phyloP scores from a whole-genome alignment of 2,329 filamentous ascomycete species.

The Talaromyces albobiverticillius region DNA sequence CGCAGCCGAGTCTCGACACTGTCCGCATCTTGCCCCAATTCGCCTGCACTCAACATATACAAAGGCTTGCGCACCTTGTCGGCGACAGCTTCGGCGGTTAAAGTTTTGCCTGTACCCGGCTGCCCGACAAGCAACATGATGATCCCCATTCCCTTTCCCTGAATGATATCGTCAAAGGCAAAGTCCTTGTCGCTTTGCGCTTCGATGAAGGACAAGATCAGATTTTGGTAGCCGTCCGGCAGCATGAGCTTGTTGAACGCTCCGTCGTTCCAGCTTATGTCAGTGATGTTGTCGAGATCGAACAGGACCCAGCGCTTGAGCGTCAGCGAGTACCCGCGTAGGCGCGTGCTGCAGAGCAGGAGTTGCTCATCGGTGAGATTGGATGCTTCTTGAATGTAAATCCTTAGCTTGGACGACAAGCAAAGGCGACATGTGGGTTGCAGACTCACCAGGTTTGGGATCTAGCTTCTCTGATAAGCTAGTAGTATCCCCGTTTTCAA shows the following conservation, averaged over 20 bases:
- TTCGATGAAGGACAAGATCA: not conserved
- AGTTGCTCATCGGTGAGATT: no score
- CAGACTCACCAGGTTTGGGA: no score
- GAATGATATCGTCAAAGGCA: not conserved
- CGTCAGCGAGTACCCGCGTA: not conserved
- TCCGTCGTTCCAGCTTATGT: not conserved
- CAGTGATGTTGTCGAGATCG: not conserved
- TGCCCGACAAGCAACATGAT: slow-evolving; percentile 20
- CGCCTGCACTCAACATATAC: slow-evolving; percentile 39
- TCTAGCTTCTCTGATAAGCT: no score
- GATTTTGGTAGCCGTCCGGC: not conserved
- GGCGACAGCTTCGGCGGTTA: slow-evolving; percentile 53
- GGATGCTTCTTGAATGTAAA: no score
- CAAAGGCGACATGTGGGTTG: no score
- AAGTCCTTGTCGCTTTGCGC: not conserved
- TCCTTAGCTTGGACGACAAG: no score
- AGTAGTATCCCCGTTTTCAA: no score
- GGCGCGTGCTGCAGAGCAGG: not conserved
- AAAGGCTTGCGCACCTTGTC: slow-evolving; percentile 52
- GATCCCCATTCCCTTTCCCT: slow-evolving; percentile 16
- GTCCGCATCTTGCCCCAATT: not conserved
- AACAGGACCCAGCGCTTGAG: not conserved
- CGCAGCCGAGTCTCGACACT: not conserved
- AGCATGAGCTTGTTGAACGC: not conserved
- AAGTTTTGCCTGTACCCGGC: slow-evolving; percentile 28